Conservation (phyloP, 352 stramenopile genomes). For the Pythium sukuiense region DNA sequence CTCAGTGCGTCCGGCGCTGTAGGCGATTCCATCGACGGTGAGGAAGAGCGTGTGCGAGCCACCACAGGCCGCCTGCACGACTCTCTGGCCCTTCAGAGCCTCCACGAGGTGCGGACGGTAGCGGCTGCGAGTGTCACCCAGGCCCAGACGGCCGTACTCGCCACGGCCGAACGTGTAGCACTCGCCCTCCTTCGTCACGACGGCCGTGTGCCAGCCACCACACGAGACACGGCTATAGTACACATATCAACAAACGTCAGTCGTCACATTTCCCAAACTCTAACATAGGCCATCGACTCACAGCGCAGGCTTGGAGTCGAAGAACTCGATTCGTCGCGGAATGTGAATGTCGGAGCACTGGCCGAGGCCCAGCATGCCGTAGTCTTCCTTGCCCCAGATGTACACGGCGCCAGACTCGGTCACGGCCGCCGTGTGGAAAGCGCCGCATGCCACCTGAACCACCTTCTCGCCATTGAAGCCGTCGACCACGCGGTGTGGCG, state of each 20-base stretch:
- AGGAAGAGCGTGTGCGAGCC: conserved; percentile 86
- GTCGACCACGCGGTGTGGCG: conserved; percentile 50
- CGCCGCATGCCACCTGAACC: conserved; percentile 76
- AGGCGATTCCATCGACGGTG: conserved; percentile 81
- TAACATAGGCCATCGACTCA: conserved; percentile 29
- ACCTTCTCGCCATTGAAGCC: conserved; percentile 75
- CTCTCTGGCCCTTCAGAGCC: conserved; percentile 51
- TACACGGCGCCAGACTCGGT: conserved; percentile 67
- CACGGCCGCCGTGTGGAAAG: conserved; percentile 81
- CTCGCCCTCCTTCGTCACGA: conserved; percentile 69
- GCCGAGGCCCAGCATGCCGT: conserved; percentile 82
- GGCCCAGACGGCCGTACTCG: conserved; percentile 83
- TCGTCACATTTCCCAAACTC: neutral
- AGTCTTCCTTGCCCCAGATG: conserved; percentile 88
- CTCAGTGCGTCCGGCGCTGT: conserved; percentile 81
- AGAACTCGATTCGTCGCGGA: conserved; percentile 59
- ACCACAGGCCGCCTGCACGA: conserved; percentile 78
- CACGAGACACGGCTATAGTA: conserved; percentile 68
- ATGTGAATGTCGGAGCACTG: conserved; percentile 71
- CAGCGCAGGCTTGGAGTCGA: conserved; percentile 67
- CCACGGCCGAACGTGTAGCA: conserved; percentile 79
- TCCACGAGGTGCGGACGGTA: conserved; percentile 67
- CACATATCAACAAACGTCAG: neutral
- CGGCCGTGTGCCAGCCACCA: conserved; percentile 80
- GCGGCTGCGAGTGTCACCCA: conserved; percentile 77